Percentiles rank a stretch among this genome's conserved stretches.
Evolutionary conservation across 2,329 filamentous ascomycete species (phyloP).

Genomic region (Colletotrichum noveboracense): DNA sequence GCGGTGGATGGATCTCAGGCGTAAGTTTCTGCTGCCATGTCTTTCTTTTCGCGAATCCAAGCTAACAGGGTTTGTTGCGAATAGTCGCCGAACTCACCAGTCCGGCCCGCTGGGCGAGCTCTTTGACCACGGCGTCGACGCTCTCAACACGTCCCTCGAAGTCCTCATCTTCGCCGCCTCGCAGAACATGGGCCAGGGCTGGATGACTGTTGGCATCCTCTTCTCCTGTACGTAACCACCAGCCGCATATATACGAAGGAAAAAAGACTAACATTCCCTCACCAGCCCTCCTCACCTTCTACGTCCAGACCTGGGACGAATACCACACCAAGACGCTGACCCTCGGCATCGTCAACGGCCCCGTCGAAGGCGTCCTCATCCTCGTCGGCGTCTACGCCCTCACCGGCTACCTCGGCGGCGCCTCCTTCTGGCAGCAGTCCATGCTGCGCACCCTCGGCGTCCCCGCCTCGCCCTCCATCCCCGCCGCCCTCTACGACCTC

Average conservation of each 20-base stretch:
- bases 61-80: not conserved
- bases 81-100: conserved; percentile 83
- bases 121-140: conserved; percentile 97
- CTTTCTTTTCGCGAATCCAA: not conserved
- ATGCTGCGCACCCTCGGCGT: conserved; percentile 76
- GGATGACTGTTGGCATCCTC: conserved; percentile 83
- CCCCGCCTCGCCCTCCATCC: conserved; percentile 67
- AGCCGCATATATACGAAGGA: not conserved
- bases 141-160: conserved; percentile 93
- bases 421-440: conserved; percentile 90
- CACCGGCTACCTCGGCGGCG: conserved; percentile 85
- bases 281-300: conserved; percentile 90
- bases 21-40: conserved; percentile 53
- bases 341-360: conserved; percentile 89
- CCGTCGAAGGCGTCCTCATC: conserved; percentile 91
- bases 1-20: conserved; percentile 95
- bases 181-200: conserved; percentile 92
- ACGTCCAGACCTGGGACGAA: conserved; percentile 98
- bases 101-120: conserved; percentile 94
- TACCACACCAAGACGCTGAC: conserved; percentile 98
- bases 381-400: conserved; percentile 81
- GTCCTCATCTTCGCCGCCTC: conserved; percentile 89
- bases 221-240: conserved; percentile 71
- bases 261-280: not conserved
- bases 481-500: conserved; percentile 74